Conservation (phyloP, 2,329 filamentous ascomycete genomes). For the Zalaria sp. region DNA sequence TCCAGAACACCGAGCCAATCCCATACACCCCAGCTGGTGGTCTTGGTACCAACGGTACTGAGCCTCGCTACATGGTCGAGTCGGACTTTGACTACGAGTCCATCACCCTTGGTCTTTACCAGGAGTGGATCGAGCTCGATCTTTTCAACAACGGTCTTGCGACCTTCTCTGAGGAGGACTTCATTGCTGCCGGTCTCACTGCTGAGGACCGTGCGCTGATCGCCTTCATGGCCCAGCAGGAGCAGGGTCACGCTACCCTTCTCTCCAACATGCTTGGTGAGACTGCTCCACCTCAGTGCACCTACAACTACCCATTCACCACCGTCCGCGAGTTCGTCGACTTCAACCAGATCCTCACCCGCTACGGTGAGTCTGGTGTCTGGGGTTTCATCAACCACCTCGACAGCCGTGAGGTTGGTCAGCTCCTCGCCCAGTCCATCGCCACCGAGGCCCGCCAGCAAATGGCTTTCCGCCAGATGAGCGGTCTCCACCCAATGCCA, state of each 20-base stretch:
- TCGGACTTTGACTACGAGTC: slow-evolving; percentile 78
- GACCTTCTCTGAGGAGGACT: slow-evolving; percentile 55
- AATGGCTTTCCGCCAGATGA: slow-evolving; percentile 71
- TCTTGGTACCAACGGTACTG: slow-evolving; percentile 61
- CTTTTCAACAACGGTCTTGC: slow-evolving; percentile 65
- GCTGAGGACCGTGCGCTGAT: slow-evolving; percentile 58
- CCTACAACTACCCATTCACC: slow-evolving; percentile 66
- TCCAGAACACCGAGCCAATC: slow-evolving; percentile 53
- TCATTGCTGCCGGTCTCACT: slow-evolving; percentile 51
- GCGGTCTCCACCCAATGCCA: slow-evolving; percentile 66
- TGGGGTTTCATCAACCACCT: slow-evolving; percentile 71
- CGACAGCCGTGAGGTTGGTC: slow-evolving; percentile 59
- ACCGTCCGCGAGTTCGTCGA: slow-evolving; percentile 67
- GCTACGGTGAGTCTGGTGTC: slow-evolving; percentile 65
- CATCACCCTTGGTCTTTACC: slow-evolving; percentile 58
- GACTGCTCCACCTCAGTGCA: slow-evolving; percentile 57
- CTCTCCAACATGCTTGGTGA: slow-evolving; percentile 65
- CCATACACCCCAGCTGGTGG: slow-evolving; percentile 60
- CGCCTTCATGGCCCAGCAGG: slow-evolving; percentile 64
- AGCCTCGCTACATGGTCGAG: slow-evolving; percentile 61
- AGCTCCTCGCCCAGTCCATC: slow-evolving; percentile 62
- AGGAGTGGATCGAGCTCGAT: slow-evolving; percentile 77
- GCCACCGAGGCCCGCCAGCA: slow-evolving; percentile 71
- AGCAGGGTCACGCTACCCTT: slow-evolving; percentile 63
- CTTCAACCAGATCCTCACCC: slow-evolving; percentile 75